A percentile compares a stretch with the other conserved stretches of the same genome.
Conservation (phyloP, 1,284 basidiomycete genomes). For the Porogramme epimiltina region DNA sequence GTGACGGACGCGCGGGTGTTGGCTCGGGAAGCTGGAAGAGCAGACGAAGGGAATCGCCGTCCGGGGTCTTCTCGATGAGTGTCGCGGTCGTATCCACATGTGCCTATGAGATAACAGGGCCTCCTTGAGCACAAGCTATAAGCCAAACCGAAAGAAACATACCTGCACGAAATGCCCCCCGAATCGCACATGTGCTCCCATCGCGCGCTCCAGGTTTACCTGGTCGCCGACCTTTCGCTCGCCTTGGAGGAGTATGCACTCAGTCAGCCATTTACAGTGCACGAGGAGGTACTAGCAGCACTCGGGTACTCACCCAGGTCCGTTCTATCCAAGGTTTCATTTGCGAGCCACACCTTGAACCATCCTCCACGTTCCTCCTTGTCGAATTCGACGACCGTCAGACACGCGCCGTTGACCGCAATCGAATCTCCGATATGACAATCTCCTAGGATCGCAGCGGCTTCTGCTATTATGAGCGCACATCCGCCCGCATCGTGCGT, state of each 20-base stretch:
- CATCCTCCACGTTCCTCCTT: slow-evolving; percentile 60
- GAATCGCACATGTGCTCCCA: slow-evolving; percentile 90
- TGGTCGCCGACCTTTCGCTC: slow-evolving; percentile 79
- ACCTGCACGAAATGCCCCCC: slow-evolving; percentile 99
- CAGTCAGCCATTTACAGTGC: not conserved
- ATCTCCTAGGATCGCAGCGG: slow-evolving; percentile 82
- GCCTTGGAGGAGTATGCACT: slow-evolving; percentile 46
- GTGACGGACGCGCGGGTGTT: slow-evolving; percentile 60
- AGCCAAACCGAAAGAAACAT: slow-evolving; percentile 29
- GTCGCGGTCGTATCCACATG: slow-evolving; percentile 92
- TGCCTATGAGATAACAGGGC: slow-evolving; percentile 57
- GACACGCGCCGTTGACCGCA: slow-evolving; percentile 77
- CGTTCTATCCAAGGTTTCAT: slow-evolving; percentile 91
- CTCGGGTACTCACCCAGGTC: slow-evolving; percentile 71
- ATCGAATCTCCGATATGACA: slow-evolving; percentile 96
- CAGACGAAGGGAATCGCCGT: slow-evolving; percentile 88
- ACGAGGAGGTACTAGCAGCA: no score
- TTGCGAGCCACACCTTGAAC: slow-evolving; percentile 95
- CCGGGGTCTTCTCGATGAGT: slow-evolving; percentile 65
- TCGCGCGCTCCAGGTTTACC: slow-evolving; percentile 94
- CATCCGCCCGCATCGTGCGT: slow-evolving; percentile 73
- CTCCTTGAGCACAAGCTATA: no score
- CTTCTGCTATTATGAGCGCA: slow-evolving; percentile 79
- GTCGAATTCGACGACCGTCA: slow-evolving; percentile 90
- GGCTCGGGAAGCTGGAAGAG: slow-evolving; percentile 75